Base-by-base conservation (phyloP, 441 rosid genomes). In the Brassica hybrid region DNA sequence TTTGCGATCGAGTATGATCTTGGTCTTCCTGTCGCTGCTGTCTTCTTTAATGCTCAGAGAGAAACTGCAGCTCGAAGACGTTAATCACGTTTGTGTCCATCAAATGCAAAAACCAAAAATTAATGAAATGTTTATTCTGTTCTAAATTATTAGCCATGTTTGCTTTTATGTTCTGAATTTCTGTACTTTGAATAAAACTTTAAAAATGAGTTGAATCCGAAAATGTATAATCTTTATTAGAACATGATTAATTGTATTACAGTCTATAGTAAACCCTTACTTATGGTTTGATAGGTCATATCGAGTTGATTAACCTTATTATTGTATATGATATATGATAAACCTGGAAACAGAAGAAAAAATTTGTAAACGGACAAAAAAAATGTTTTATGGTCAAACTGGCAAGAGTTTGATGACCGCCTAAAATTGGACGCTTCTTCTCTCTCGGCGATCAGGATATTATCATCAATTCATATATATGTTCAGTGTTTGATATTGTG, bases 51-150 rank as follows among this genome's bases (percentile, higher is more conserved):
- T 30, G 90, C 95, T 7, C 94, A 87, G 65, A 85, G 93, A 75
- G 95, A 89, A 73, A 90, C 94, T 8, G 93, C 95, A 4, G 88
- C 91, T 17, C 85, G 96, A 54, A 82, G 88, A 72, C 92, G 97
- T 84, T 91, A 68, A 78, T 58, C 23, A 64, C 64, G 34, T 14
- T 59, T 19, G 0, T 72, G 17, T 67, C 23, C 48, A 67, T 67
- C 69, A 34, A 21, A 18, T 25, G 59, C 30, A 52, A 54, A 56
- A 56, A 8, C 25, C 21, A 17, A 25, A 27, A 38, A 2, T 0
- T 14, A 50, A 34, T 64, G 7, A 54, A 54, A 54, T 16, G 11
- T 54, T 54, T 54, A 7, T 16, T 54, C 58, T 16, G 58, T 7
- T 54, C 21, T 54, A 7, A 16, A 52, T 52, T 1, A 50, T 50